Evolutionary conservation across 1,139 yeast genomes (phyloP), one percentile per base, ranked within the genome.

Genomic region (Arxiozyma bovina): DNA sequence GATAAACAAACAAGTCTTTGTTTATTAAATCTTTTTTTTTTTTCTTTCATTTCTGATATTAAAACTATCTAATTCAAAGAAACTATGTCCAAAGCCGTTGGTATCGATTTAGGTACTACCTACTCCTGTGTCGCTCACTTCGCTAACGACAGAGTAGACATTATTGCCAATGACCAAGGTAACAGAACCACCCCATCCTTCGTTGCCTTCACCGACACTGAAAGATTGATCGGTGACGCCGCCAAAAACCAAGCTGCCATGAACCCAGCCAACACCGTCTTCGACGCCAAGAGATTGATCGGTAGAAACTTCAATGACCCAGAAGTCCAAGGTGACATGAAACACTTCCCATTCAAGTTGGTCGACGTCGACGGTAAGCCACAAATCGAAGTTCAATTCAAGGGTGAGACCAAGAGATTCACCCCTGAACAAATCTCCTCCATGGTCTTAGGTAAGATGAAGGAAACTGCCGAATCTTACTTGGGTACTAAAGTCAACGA

Each of bases 231-330:
- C 72, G 98, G 98, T 82, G 97, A 91, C 78, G 96, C 97, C 73
- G 98, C 98, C 73, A 91, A 91, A 89, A 91, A 91, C 78, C 98
- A 91, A 80, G 97, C 97, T 72, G 97, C 97, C 73, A 81, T 90
- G 80, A 91, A 91, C 89, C 97, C 97, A 76, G 76, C 76, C 70
- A 90, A 91, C 88, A 91, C 98, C 68, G 96, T 91, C 70, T 91
- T 91, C 77, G 98, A 91, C 72, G 97, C 97, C 72, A 91, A 91
- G 85, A 95, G 98, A 82, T 83, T 91, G 74, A 91, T 91, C 68
- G 98, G 98, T 78, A 88, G 97, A 79, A 88, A 86, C 75, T 91
- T 85, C 77, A 82, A 77, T 60, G 98, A 91, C 70, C 83, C 85
- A 66, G 85, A 90, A 66, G 97, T 91, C 66, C 96, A 90, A 81